Evolutionary conservation across 2,329 filamentous ascomycete genomes (phyloP), one percentile per base, ranked within the genome.

Genomic region (Botrytis paeoniae): DNA sequence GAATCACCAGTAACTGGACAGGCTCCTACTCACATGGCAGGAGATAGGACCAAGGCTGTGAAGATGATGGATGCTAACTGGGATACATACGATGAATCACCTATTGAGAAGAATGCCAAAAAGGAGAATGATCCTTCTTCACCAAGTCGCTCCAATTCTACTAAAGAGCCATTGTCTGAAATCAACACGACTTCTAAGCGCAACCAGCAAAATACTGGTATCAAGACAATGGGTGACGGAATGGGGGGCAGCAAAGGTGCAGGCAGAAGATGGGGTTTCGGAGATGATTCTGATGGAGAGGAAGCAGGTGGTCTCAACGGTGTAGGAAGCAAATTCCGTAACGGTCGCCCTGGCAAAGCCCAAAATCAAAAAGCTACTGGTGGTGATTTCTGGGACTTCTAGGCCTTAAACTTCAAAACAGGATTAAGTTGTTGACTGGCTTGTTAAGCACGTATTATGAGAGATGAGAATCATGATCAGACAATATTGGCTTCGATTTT

Each of bases 11-110:
- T 83, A 16, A 81, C 81, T 29, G 84, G 85, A 71, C 78, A 71
- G 77, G 78, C 80, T 73, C 79, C 83, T 79, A 81, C 85, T 79
- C 84, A 83, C 32, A 79, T 89, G 32, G 81, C 86, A 69, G 86
- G 89, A 71, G 88, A 89, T 75, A 89, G 88, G 76, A 86, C 88
- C 81, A 93, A 93, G 83, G 90, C 87, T 4, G 88, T 93, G 70
- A 90, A 92, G 82, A 91, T 89, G 85, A 92, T 94, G 89, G 88
- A 92, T 78, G 84, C 90, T 64, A 89, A 86, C 81, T 90, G 89
- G 89, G 83, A 83, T 1, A 76, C 83, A 20, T 86, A 88, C 75
- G 88, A 90, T 72, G 80, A 85, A 77, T 89, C 88, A 2, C 87
- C 88, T 12, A 81, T 88, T 39, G 37, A 48, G 29, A 69, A 69